Base-by-base conservation (phyloP, 164 flowering plant species). In the Akebia trifoliata region DNA sequence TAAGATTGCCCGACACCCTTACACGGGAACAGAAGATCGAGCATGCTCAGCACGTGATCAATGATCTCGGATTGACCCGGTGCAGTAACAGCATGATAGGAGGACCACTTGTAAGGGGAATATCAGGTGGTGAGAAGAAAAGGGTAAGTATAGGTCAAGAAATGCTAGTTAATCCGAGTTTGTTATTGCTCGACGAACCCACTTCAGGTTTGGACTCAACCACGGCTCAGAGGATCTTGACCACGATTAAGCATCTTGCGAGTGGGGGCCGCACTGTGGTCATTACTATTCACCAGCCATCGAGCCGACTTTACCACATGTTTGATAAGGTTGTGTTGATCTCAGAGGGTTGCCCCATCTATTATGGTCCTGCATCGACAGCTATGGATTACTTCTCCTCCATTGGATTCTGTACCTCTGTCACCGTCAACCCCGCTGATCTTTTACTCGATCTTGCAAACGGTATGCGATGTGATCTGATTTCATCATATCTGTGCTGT, bases 371-470 rank as follows among this genome's bases (percentile, higher is more conserved):
- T 21, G 64, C 49, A 17, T 29, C 50, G 6, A 25, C 30, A 10
- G 43, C 47, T 22, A 43, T 61, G 51, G 50, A 30, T 5, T 61
- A 61, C 42, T 61, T 61, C 46, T 51, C 64, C 11, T 38, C 49
- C 49, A 61, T 61, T 32, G 64, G 57, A 4, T 61, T 36, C 57
- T 12, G 25, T n/a, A 57, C 64, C 6, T 44, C 32, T 6, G 36
- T 61, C n/a, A 14, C 57, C 15, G 52, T 61, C 57, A 61, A 51
- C 12, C 64, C 57, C 11, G 49, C 57, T 8, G 64, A 61, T 31
- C 52, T 52, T 12, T 42, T 61, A 35, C 35, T 61, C 11, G 64
- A 61, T 54, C 64, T 61, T 32, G 64, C 64, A 30, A 61, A 61
- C 18, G 64, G 64, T 17, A 25, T n/a, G 43, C 43, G n/a, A 39